A percentile compares a stretch with the other conserved stretches of the same genome.
Evolutionary conservation across 768 basidiomycete species (phyloP).

Genomic region (Galerina sulciceps): DNA sequence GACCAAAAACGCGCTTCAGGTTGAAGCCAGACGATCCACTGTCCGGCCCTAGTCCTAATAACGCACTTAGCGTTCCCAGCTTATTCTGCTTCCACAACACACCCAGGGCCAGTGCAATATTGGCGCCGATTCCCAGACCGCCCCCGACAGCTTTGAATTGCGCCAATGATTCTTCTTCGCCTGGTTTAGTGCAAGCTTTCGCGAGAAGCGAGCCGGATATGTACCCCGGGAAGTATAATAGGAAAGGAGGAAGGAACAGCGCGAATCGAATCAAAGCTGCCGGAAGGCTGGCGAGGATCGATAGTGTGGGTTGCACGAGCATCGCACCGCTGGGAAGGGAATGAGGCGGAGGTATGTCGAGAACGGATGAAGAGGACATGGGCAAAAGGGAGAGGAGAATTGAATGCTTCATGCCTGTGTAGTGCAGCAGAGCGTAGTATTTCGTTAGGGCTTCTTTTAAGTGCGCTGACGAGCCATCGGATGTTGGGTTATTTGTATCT

Average conservation of each 20-base stretch:
- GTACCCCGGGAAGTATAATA: constrained; percentile 65
- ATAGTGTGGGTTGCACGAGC: constrained; percentile 29
- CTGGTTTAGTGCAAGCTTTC: constrained; percentile 43
- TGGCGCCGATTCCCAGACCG: constrained; percentile 42
- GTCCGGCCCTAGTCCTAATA: constrained; percentile 10
- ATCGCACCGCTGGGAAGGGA: constrained; percentile 28
- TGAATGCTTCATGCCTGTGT: constrained; percentile 54
- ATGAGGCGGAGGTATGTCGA: constrained; percentile 22
- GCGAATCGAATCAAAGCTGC: constrained; percentile 38
- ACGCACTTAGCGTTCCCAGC: constrained; percentile 8
- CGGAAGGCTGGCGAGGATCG: constrained; percentile 41
- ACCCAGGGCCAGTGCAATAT: constrained; percentile 26
- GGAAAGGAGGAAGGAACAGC: constrained; percentile 45
- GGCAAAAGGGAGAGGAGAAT: constrained; percentile 38
- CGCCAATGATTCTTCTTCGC: constrained; percentile 71
- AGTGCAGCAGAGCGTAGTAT: constrained; percentile 59
- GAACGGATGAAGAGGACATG: constrained; percentile 5
- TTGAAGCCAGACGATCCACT: not conserved
- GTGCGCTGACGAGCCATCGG: not conserved
- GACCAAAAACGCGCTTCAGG: constrained; percentile 16
- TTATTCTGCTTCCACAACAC: constrained; percentile 24
- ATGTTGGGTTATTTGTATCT: not conserved
- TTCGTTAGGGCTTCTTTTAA: constrained; percentile 52
- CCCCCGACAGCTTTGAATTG: constrained; percentile 73
- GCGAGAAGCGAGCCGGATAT: constrained; percentile 47